Evolutionary conservation across 2,329 filamentous ascomycete species (phyloP), one percentile per base, ranked within the genome.

Genomic region (Pseudocercospora eumusae): DNA sequence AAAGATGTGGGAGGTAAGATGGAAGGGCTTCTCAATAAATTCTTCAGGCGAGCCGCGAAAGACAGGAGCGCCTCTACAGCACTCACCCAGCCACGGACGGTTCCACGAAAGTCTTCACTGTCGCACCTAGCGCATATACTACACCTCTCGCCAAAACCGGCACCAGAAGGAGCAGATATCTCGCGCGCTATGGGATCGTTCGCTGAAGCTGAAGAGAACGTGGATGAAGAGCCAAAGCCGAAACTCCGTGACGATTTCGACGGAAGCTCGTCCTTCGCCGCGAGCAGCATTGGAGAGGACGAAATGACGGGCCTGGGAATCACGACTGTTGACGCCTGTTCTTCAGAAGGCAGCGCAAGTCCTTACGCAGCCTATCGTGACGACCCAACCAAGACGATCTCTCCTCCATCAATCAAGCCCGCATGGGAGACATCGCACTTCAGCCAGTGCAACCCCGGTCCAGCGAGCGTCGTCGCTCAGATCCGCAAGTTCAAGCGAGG

Each of bases 51-150:
- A 54, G 28, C 27, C 18, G 28, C 18, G 21, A 40, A 23, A 8
- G 28, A 20, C 8, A 20, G 15, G 23, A 57, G 20, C 55, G 20
- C 20, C 18, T 18, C 20, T 13, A 21, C 25, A 6, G n/a, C 36
- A 44, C 21, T 33, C 5, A 21, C 13, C n/a, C 52, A 18, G 18
- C 15, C 28, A n/a, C 52, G 28, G 15, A 36, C 27, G 15, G 33
- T 54, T 40, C 52, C 52, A 36, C 52, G 28, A 8, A 54, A 54
- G 52, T 54, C 31, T 13, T 54, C 52, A 3, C 52, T 54, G n/a
- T 31, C 31, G 18, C 52, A 54, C 18, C n/a, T 54, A 28, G 52
- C 52, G 9, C 18, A 54, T 5, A 54, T 33, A 28, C 28, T 54
- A 18, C n/a, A 23, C 18, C 5, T 54, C 2, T 54, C 52, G 9